Evolutionary conservation across 2,329 filamentous ascomycete species (phyloP).

Genomic region (Trichoderma polysporum): DNA sequence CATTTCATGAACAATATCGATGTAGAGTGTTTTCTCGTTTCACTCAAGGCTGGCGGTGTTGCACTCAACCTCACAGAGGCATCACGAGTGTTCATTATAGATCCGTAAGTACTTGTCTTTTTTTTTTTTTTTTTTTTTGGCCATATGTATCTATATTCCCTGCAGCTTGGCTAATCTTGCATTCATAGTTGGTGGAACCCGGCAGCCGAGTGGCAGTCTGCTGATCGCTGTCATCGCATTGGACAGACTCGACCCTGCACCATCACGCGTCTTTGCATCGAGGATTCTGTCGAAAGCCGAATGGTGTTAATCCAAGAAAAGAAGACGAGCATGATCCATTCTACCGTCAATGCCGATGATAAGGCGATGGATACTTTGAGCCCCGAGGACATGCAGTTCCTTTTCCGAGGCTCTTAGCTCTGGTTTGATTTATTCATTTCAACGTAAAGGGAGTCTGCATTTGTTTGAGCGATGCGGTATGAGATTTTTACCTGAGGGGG

Average conservation of each 20-base stretch:
- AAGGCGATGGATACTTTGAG: slow-evolving; percentile 87
- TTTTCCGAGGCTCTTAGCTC: slow-evolving; percentile 70
- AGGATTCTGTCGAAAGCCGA: slow-evolving; percentile 93
- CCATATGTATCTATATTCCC: too few relatives aligned
- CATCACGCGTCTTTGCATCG: slow-evolving; percentile 91
- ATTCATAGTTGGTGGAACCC: slow-evolving; percentile 89
- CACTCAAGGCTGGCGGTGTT: slow-evolving; percentile 92
- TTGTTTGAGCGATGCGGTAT: neutral
- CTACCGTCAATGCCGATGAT: slow-evolving; percentile 92
- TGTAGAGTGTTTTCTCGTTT: slow-evolving; percentile 94
- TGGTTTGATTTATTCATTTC: neutral
- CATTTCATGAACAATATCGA: slow-evolving; percentile 95
- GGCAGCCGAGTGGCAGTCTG: slow-evolving; percentile 99
- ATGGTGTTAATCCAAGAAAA: slow-evolving; percentile 98
- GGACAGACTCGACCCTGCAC: slow-evolving; percentile 91
- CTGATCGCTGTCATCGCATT: slow-evolving; percentile 91
- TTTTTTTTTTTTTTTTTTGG: too few relatives aligned
- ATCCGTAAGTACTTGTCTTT: slow-evolving; percentile 64
- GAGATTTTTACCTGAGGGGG: too few relatives aligned
- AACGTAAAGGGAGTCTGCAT: neutral
- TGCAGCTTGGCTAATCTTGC: neutral
- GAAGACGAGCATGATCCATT: slow-evolving; percentile 97
- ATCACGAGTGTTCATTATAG: slow-evolving; percentile 90
- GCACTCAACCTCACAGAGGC: slow-evolving; percentile 95
- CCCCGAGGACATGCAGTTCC: slow-evolving; percentile 90